Conservation (phyloP, 1,284 basidiomycete genomes). For the Fomitopsis palustris region DNA sequence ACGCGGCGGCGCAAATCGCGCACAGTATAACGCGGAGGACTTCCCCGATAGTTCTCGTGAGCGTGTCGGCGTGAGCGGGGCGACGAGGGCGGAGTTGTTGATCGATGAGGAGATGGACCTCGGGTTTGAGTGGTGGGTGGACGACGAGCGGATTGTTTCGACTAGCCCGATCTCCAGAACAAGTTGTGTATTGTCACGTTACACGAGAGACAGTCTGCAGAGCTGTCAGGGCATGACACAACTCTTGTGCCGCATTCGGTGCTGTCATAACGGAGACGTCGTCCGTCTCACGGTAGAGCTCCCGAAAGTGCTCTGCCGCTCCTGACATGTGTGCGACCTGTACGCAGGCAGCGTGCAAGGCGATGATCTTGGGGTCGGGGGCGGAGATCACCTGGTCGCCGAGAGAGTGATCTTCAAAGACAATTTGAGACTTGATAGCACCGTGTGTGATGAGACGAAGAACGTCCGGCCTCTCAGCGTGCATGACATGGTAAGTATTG, state of each 20-base stretch:
- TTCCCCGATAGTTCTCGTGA: too few relatives aligned
- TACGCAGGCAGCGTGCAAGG: conserved; percentile 13
- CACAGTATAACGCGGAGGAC: too few relatives aligned
- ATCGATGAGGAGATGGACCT: too few relatives aligned
- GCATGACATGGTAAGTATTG: not conserved
- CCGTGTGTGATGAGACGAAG: not conserved
- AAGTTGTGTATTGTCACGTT: too few relatives aligned
- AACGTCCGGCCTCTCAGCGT: not conserved
- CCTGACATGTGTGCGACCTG: conserved; percentile 12
- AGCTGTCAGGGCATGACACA: conserved; percentile 7
- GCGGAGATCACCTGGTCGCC: conserved; percentile 1
- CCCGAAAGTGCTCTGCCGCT: conserved; percentile 8
- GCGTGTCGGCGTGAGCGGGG: too few relatives aligned
- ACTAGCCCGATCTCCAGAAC: too few relatives aligned
- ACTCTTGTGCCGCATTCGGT: conserved; percentile 10
- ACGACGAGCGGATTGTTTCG: too few relatives aligned
- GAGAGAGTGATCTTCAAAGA: not conserved
- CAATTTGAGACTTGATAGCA: not conserved
- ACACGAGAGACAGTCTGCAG: not conserved
- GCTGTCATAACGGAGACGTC: conserved; percentile 9
- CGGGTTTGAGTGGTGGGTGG: too few relatives aligned
- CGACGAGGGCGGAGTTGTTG: too few relatives aligned
- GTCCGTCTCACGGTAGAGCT: conserved; percentile 11
- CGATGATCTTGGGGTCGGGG: conserved; percentile 6
- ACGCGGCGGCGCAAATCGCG: too few relatives aligned